Base-by-base conservation (phyloP, 768 basidiomycete genomes). In the Termitomyces titanicus region DNA sequence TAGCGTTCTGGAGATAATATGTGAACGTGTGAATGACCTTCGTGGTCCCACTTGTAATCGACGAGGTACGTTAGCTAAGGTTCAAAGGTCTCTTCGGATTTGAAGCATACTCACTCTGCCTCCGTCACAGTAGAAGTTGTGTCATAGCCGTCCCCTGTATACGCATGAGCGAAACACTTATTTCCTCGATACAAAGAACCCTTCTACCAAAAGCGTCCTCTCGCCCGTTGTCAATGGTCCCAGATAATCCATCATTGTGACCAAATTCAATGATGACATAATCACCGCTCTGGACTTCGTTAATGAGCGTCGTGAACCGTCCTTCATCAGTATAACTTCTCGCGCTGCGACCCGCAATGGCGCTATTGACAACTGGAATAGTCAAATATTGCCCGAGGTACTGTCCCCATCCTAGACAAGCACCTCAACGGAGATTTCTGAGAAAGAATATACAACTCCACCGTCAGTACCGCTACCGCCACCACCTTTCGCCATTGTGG, bases 311-410 rank as follows among this genome's bases (percentile, higher is more conserved):
- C 17, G 69, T 70, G 62, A 81, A 79, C 8, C 74, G 68, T 34
- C 79, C 79, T 58, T 79, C 75, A 18, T 78, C 76, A 12, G 75
- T 77, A 57, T 72, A 81, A 40, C 75, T 77, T 35, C 80, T 70
- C 1, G 80, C 73, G 44, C 72, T 76, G 7, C 74, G 68, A 4
- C 80, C 80, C 8, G 70, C 76, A 39, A 79, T 72, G 0, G 79
- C 79, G 43, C 68, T 59, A 59, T 81, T 81, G 15, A 77, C 70
- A 9, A 80, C 74, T 1, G 75, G 70, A 47, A 79, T 66, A 3
- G 69, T 70, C 33, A 79, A 53, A 40, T 71, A 79, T 60, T 75
- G 72, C 4, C 61, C 69, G 12, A 79, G 62, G 55, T 73, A 74
- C 57, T 76, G 71, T 1, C 73, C 79, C 79, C 79, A 80, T 12